phyloP scores from a whole-genome alignment of 768 basidiomycete species.

The Lactarius deliciosus region DNA sequence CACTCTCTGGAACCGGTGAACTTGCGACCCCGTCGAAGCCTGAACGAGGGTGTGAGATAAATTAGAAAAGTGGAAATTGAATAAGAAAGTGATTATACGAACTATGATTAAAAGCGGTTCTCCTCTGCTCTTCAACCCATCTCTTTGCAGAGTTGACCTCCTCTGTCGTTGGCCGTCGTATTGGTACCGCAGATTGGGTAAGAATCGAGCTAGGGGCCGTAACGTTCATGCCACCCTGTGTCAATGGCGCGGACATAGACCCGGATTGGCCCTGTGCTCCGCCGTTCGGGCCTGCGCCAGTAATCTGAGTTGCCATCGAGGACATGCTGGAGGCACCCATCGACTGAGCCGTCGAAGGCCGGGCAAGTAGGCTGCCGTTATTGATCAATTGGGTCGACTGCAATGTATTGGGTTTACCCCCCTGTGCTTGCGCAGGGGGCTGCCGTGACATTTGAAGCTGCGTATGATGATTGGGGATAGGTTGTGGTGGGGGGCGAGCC shows the following conservation, averaged over 20 bases:
- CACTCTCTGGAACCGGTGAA: conserved; percentile 7
- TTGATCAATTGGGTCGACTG: conserved; percentile 2
- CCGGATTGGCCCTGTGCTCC: conserved; percentile 15
- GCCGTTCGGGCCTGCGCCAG: not conserved
- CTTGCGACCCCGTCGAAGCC: conserved; percentile 8
- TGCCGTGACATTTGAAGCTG: conserved; percentile 15
- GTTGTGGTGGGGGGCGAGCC: conserved; percentile 7
- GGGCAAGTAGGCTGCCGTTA: not conserved
- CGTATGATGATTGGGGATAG: conserved; percentile 4
- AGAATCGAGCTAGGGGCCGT: not conserved
- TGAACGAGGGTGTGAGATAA: not conserved
- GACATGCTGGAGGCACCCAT: conserved; percentile 9
- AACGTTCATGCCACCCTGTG: not conserved
- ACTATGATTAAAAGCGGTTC: conserved; percentile 10
- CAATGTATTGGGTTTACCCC: conserved; percentile 12
- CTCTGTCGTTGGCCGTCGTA: conserved; percentile 4
- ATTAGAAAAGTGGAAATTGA: not conserved
- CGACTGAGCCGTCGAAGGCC: conserved; percentile 13
- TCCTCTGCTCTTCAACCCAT: conserved; percentile 20
- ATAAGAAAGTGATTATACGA: not conserved
- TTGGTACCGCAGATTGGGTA: conserved; percentile 1
- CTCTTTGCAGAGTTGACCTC: not conserved
- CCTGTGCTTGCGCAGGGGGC: not conserved
- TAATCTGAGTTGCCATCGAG: conserved; percentile 8
- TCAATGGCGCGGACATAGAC: conserved; percentile 17